These are phyloP conservation scores for Venturia effusa DNA, from an alignment of 2,329 filamentous ascomycete species.

Conservation along the genomic window DNA sequence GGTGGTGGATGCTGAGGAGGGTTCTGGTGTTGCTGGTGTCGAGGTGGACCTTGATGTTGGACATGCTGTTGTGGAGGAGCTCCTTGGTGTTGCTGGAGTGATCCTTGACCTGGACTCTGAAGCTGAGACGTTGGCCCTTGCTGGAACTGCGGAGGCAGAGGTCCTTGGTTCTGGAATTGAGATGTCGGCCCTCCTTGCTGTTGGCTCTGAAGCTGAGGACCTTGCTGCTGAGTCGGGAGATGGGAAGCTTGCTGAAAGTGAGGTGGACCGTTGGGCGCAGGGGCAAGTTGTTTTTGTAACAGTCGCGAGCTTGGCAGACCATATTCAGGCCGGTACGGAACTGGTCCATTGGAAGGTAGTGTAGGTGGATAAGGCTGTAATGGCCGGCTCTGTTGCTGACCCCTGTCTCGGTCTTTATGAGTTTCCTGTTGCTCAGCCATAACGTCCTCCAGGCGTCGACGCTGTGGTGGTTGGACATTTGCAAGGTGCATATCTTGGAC, in stretches of 20 bases:
- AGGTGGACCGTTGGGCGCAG: background rate
- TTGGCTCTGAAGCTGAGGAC: background rate
- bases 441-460: slow-evolving; percentile 6
- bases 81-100: background rate
- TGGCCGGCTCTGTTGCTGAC: background rate
- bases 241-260: background rate
- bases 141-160: background rate
- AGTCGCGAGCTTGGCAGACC: background rate
- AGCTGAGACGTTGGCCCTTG: background rate
- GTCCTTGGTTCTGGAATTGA: background rate
- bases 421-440: slow-evolving; percentile 23
- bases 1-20: background rate
- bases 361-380: background rate
- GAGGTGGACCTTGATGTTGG: background rate
- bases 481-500: slow-evolving; percentile 8
- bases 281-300: background rate
- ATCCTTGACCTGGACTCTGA: background rate
- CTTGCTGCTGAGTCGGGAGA: background rate
- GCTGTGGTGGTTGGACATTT: background rate
- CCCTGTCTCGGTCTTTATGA: slow-evolving; percentile 21
- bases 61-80: background rate
- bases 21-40: background rate
- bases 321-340: background rate
- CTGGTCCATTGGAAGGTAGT: background rate
- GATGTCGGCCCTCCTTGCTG: background rate